Conservation (phyloP, 208 protist genomes). For the Cochliopodium minus region DNA sequence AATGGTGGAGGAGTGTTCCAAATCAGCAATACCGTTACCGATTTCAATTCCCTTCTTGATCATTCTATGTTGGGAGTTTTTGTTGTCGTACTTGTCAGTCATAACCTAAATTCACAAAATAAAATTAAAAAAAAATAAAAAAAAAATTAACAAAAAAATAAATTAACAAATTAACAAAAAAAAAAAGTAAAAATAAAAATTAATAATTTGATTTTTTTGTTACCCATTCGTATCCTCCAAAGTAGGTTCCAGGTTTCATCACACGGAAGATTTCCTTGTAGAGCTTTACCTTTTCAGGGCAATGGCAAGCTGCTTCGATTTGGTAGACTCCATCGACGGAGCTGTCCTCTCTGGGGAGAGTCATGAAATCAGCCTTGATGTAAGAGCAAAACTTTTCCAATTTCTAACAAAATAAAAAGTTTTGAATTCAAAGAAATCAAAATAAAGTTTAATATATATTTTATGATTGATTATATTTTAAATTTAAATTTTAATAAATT, state of each 20-base stretch:
- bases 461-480: too few relatives aligned
- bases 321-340: slow-evolving; percentile 77
- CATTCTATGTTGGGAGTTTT: slow-evolving; percentile 55
- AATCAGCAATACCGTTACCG: slow-evolving; percentile 57
- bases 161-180: too few relatives aligned
- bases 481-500: too few relatives aligned
- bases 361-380: slow-evolving; percentile 75
- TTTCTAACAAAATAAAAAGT: too few relatives aligned
- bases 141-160: too few relatives aligned
- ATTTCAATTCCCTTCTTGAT: slow-evolving; percentile 75
- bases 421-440: slow-evolving; percentile 1
- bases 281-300: slow-evolving; percentile 62
- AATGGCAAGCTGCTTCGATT: slow-evolving; percentile 89
- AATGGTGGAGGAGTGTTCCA: background rate
- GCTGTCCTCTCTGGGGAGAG: slow-evolving; percentile 56
- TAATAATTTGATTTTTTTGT: too few relatives aligned
- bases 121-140: too few relatives aligned
- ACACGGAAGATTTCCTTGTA: slow-evolving; percentile 75
- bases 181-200: too few relatives aligned
- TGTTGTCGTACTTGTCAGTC: slow-evolving; percentile 71
- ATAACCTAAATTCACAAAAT: too few relatives aligned
- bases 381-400: slow-evolving; percentile 53
- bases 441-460: too few relatives aligned
- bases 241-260: slow-evolving; percentile 71
- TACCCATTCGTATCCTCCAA: slow-evolving; percentile 82